Conservation (phyloP, 2,329 filamentous ascomycete species). For the Clonostachys rhizophaga region DNA sequence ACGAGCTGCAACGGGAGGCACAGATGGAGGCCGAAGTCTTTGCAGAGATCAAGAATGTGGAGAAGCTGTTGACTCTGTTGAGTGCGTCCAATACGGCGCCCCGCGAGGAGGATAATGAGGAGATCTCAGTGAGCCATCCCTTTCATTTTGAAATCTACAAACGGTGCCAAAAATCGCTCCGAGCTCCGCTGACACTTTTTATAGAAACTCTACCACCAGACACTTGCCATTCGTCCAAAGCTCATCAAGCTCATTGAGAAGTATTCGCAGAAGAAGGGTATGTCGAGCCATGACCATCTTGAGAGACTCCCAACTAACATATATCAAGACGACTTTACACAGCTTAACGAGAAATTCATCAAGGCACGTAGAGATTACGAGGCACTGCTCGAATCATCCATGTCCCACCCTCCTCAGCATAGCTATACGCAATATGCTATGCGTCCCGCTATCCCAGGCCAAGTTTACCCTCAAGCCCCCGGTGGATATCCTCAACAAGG, state of each 20-base stretch:
- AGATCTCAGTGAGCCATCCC: slow-evolving; percentile 67
- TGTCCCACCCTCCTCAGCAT: slow-evolving; percentile 85
- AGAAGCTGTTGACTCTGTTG: slow-evolving; percentile 76
- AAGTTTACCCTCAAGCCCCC: slow-evolving; percentile 34
- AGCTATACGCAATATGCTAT: slow-evolving; percentile 67
- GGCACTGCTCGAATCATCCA: slow-evolving; percentile 89
- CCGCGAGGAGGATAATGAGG: slow-evolving; percentile 89
- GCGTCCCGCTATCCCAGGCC: slow-evolving; percentile 41
- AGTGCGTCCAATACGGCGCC: slow-evolving; percentile 80
- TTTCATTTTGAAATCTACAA: not conserved
- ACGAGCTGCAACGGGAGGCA: slow-evolving; percentile 91
- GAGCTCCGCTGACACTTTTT: slow-evolving; percentile 18
- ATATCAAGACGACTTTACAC: slow-evolving; percentile 84
- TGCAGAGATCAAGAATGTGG: slow-evolving; percentile 59
- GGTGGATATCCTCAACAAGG: slow-evolving; percentile 35
- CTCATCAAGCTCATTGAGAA: slow-evolving; percentile 97
- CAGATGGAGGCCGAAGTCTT: slow-evolving; percentile 81
- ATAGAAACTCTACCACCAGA: slow-evolving; percentile 82
- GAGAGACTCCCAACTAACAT: not conserved
- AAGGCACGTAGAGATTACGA: slow-evolving; percentile 97
- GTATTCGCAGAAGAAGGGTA: slow-evolving; percentile 98
- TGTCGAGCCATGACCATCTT: not conserved
- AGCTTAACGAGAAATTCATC: slow-evolving; percentile 99
- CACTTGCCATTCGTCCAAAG: slow-evolving; percentile 90
- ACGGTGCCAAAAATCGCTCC: not conserved